Evolutionary conservation across 2,329 filamentous ascomycete species (phyloP), one percentile per base, ranked within the genome.

Genomic region (Tricladium varicosporioides): DNA sequence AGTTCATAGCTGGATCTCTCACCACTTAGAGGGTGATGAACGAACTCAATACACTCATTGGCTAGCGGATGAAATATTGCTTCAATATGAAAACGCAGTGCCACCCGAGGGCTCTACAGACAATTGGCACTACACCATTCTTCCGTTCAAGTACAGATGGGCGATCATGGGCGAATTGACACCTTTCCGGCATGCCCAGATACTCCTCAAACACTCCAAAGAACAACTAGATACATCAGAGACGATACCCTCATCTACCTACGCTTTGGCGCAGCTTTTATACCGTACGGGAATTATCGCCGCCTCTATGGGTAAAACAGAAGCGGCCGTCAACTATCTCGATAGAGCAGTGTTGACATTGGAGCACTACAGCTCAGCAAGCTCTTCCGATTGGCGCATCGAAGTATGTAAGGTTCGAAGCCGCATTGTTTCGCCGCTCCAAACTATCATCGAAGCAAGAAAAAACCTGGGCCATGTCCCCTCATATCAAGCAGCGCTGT

Each of bases 1-100:
- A 18, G 49, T 51, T 5, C 49, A 51, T 27, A 40, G 49, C 19
- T 51, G 49, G 49, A 51, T 51, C 5, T 51, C 15, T 22, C 49
- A 18, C 5, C 32, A 33, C 7, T 22, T 51, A 10, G 3, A 7
- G 11, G 4, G 7, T 5, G 49, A 51, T 27, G 49, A 51, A 16
- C 32, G 36, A 22, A 43, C 13, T 33, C 42, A 44, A 44, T 51
- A 51, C n/a, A 27, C 18, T 5, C n/a, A 15, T 4, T 43, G 49
- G 32, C 5, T 40, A 19, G n/a, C 33, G 5, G 36, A 19, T 11
- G 46, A 48, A 19, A 15, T 48, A 31, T 48, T 22, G 19, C 36
- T 11, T 4, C 22, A 27, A 7, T 27, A 27, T 27, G 22, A 15
- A 22, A 13, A 27, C 11, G 5, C 27, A 11, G 5, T 31, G 8